Percentiles rank a stretch among this genome's conserved stretches.
These are phyloP conservation scores for Bipolaris zeicola DNA, from an alignment of 2,329 filamentous ascomycete species.

Conservation along the genomic window DNA sequence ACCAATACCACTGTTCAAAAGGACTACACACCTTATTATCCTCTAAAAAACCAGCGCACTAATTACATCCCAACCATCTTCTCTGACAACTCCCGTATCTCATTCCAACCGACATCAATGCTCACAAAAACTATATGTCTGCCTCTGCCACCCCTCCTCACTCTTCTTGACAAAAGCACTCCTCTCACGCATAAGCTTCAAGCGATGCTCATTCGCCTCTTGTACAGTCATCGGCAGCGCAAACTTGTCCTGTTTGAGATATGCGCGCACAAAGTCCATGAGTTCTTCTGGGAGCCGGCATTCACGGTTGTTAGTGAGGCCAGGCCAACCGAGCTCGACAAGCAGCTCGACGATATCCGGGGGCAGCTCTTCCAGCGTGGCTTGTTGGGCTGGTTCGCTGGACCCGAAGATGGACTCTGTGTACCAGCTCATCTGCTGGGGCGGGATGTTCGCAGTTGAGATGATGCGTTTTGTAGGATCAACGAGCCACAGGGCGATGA, in stretches of 20 bases:
- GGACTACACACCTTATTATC: too few species aligned
- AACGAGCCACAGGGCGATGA: slow-evolving; percentile 64
- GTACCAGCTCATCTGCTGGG: slow-evolving; percentile 58
- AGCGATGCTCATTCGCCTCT: slow-evolving; percentile 16
- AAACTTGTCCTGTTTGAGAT: slow-evolving; percentile 7
- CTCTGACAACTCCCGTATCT: too few species aligned
- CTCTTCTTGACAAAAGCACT: slow-evolving; percentile 4
- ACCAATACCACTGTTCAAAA: background rate
- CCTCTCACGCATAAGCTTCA: slow-evolving; percentile 19
- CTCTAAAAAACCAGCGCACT: too few species aligned
- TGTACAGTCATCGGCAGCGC: slow-evolving; percentile 22
- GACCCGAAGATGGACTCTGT: slow-evolving; percentile 18
- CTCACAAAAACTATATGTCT: slow-evolving; percentile 23
- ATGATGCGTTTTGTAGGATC: slow-evolving; percentile 60
- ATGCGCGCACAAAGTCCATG: slow-evolving; percentile 17
- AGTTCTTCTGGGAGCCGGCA: slow-evolving; percentile 24
- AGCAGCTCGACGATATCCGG: slow-evolving; percentile 22
- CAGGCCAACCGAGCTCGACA: slow-evolving; percentile 6
- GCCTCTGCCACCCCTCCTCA: slow-evolving; percentile 3
- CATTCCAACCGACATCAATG: slow-evolving; percentile 5
- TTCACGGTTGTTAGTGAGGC: background rate
- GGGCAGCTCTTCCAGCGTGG: slow-evolving; percentile 18
- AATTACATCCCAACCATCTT: too few species aligned
- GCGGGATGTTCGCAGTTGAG: slow-evolving; percentile 59
- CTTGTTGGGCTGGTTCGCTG: background rate